phyloP scores from a whole-genome alignment of 768 basidiomycete genomes.

The Cystobasidium onofrii region DNA sequence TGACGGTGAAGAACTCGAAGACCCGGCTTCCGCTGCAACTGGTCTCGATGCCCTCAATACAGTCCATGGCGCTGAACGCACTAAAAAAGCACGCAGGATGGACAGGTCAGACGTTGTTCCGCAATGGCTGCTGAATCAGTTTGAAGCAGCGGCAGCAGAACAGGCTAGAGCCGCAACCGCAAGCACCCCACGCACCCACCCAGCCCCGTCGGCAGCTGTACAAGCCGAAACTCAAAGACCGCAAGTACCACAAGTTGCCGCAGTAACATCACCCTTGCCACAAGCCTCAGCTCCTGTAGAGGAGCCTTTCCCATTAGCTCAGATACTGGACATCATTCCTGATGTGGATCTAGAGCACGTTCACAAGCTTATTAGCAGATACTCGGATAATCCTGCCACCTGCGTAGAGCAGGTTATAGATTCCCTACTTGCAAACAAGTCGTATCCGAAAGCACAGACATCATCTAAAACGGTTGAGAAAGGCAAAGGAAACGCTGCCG shows the following conservation, averaged over 20 bases:
- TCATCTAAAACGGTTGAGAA: neutral
- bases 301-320: neutral
- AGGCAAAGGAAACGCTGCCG: conserved; percentile 1
- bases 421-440: neutral
- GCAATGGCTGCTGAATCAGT: neutral
- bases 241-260: neutral
- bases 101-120: neutral
- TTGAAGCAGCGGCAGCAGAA: neutral
- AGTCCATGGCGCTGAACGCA: neutral
- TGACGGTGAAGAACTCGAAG: neutral
- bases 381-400: neutral
- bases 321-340: conserved; percentile 2
- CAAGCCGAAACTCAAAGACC: neutral
- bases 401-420: conserved; percentile 20
- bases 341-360: conserved; percentile 1
- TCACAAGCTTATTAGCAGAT: neutral
- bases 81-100: neutral
- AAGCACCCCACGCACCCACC: neutral
- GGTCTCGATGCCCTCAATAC: neutral
- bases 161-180: neutral
- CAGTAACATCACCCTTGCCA: neutral
- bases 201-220: neutral
- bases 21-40: neutral
- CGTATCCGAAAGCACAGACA: conserved; percentile 15
- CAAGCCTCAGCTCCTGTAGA: neutral